These are phyloP conservation scores for Clarireedia paspali DNA, from an alignment of 2,329 filamentous ascomycete genomes.

Conservation along the genomic window DNA sequence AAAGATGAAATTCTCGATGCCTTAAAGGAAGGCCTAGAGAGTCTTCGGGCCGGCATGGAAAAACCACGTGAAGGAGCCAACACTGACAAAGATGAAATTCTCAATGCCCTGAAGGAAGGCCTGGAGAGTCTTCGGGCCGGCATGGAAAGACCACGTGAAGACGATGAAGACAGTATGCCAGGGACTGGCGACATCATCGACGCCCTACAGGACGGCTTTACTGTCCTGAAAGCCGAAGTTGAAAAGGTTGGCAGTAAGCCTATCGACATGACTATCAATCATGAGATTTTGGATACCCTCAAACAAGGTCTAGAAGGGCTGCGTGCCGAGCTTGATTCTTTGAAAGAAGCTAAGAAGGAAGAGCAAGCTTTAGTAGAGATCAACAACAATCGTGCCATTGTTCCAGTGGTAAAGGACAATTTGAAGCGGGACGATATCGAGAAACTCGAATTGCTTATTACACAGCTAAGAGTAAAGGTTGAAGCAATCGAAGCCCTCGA, in stretches of 20 bases:
- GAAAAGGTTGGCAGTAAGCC: conserved; percentile 74
- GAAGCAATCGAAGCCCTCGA: conserved; percentile 62
- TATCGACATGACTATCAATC: conserved; percentile 72
- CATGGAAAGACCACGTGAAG: conserved; percentile 39
- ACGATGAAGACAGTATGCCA: conserved; percentile 24
- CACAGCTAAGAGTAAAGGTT: conserved; percentile 75
- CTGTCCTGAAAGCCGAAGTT: conserved; percentile 67
- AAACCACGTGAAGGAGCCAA: conserved; percentile 36
- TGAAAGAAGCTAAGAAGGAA: conserved; percentile 49
- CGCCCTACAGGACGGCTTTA: conserved; percentile 80
- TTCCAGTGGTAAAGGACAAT: conserved; percentile 41
- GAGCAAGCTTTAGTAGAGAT: conserved; percentile 42
- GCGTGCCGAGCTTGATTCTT: conserved; percentile 66
- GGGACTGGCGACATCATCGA: conserved; percentile 86
- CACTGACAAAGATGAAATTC: conserved; percentile 56
- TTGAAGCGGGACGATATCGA: conserved; percentile 70
- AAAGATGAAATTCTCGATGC: conserved; percentile 58
- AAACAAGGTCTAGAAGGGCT: conserved; percentile 74
- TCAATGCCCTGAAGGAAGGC: conserved; percentile 54
- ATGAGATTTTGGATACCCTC: conserved; percentile 83
- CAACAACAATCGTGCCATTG: conserved; percentile 42
- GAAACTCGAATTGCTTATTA: conserved; percentile 75
- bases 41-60: conserved; percentile 62
- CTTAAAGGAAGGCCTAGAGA: conserved; percentile 63
- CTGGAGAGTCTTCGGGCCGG: conserved; percentile 70